These are phyloP conservation scores for Austroboletus novae-zelandiae DNA, from an alignment of 1,284 basidiomycete species.

Conservation along the genomic window DNA sequence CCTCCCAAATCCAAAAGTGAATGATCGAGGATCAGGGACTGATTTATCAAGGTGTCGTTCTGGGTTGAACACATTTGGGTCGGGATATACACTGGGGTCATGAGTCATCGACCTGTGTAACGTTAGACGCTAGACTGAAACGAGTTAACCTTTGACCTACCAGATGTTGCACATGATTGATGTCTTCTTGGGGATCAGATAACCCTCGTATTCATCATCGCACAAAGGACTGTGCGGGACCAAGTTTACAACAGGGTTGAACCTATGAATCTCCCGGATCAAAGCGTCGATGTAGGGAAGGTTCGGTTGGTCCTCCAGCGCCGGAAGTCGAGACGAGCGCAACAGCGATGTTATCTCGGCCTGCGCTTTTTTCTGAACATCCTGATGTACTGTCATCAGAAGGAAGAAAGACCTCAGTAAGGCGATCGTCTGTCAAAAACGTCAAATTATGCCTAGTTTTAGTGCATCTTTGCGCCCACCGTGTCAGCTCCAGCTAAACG, in stretches of 20 bases:
- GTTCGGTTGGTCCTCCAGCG: slow-evolving; percentile 19
- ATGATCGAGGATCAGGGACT: slow-evolving; percentile 9
- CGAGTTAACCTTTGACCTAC: neutral
- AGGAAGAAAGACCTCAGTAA: slow-evolving; percentile 27
- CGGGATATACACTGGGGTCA: slow-evolving; percentile 9
- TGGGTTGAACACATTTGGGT: slow-evolving; percentile 11
- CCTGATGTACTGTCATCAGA: slow-evolving; percentile 15
- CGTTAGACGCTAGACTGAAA: neutral
- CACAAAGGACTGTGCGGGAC: slow-evolving; percentile 10
- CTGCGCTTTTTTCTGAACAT: slow-evolving; percentile 14
- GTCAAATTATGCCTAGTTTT: neutral
- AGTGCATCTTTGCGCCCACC: neutral
- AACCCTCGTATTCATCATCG: slow-evolving; percentile 20
- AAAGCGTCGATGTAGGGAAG: slow-evolving; percentile 26
- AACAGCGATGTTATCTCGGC: slow-evolving; percentile 13
- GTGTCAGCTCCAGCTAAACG: slow-evolving; percentile 9
- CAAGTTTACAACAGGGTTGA: slow-evolving; percentile 11
- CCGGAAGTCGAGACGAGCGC: slow-evolving; percentile 18
- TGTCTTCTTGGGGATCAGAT: slow-evolving; percentile 5
- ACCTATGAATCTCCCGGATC: slow-evolving; percentile 21
- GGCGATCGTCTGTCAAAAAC: slow-evolving; percentile 17
- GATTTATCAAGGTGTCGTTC: slow-evolving; percentile 14
- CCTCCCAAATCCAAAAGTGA: slow-evolving; percentile 41
- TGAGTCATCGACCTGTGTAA: slow-evolving; percentile 11
- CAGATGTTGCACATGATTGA: slow-evolving; percentile 11